Conservation (phyloP, 208 protist genomes). For the Trypanosoma theileri region DNA sequence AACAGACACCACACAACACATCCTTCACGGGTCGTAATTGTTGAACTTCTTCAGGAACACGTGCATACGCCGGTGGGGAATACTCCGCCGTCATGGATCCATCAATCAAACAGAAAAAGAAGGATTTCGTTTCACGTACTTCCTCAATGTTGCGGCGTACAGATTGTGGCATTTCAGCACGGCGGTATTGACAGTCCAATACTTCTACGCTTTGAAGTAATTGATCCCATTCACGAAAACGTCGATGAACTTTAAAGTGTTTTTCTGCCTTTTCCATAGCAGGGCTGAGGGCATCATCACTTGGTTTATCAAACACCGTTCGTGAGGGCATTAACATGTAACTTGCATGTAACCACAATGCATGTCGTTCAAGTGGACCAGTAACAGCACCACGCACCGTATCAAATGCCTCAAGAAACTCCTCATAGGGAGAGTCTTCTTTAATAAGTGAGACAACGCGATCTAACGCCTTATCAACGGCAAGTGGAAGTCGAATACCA, state of each 20-base stretch:
- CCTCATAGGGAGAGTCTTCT: slow-evolving; percentile 65
- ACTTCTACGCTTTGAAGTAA: slow-evolving; percentile 65
- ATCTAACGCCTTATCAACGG: slow-evolving; percentile 53
- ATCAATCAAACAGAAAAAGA: slow-evolving; percentile 87
- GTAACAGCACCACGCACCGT: slow-evolving; percentile 75
- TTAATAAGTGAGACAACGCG: slow-evolving; percentile 58
- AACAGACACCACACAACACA: slow-evolving; percentile 67
- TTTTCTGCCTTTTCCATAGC: slow-evolving; percentile 51
- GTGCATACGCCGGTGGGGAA: slow-evolving; percentile 71
- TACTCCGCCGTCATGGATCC: slow-evolving; percentile 64
- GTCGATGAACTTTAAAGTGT: slow-evolving; percentile 46
- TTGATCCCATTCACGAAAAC: slow-evolving; percentile 72
- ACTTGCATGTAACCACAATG: slow-evolving; percentile 82
- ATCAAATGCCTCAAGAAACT: slow-evolving; percentile 80
- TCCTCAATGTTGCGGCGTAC: slow-evolving; percentile 46
- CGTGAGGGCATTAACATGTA: slow-evolving; percentile 71
- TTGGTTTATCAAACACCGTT: slow-evolving; percentile 82
- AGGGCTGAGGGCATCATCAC: slow-evolving; percentile 65
- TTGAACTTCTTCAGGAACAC: slow-evolving; percentile 72
- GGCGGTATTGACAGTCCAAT: slow-evolving; percentile 70
- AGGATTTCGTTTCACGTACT: slow-evolving; percentile 65
- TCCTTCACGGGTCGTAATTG: slow-evolving; percentile 64
- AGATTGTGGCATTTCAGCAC: slow-evolving; percentile 36
- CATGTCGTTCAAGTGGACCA: slow-evolving; percentile 75
- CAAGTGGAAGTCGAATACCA: slow-evolving; percentile 61